These are phyloP conservation scores for Tricholoma matsutake DNA, from an alignment of 768 basidiomycete species.

Conservation along the genomic window DNA sequence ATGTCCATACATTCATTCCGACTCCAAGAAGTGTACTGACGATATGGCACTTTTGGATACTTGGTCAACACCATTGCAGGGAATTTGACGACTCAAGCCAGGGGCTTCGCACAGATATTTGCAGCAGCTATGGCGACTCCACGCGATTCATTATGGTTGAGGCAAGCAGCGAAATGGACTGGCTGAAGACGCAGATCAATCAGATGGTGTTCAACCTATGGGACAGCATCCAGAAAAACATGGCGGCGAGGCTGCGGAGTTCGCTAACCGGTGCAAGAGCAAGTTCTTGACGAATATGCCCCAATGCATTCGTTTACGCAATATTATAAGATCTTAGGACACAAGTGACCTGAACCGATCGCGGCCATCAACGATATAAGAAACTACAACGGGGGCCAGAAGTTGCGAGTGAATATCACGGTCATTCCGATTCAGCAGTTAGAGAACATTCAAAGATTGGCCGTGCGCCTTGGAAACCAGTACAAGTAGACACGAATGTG, in stretches of 20 bases:
- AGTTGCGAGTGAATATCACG: no score
- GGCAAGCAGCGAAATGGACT: slow-evolving; percentile 98
- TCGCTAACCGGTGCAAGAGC: no score
- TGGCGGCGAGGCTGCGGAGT: slow-evolving; percentile 96
- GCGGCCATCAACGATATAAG: no score
- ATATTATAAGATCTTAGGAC: no score
- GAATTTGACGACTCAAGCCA: slow-evolving; percentile 93
- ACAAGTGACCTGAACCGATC: no score
- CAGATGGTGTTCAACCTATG: slow-evolving; percentile 99
- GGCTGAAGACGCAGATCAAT: slow-evolving; percentile 97
- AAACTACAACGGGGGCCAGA: no score
- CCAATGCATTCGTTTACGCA: no score
- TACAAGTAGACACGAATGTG: no score
- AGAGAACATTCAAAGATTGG: no score
- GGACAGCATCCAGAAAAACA: slow-evolving; percentile 98
- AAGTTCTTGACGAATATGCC: slow-evolving; percentile 99
- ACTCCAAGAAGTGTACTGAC: neutral
- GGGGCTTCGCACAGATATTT: slow-evolving; percentile 98
- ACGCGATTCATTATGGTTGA: slow-evolving; percentile 99
- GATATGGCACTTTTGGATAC: slow-evolving; percentile 43
- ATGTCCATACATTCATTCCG: slow-evolving; percentile 72
- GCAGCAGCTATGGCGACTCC: slow-evolving; percentile 99
- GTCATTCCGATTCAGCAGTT: no score
- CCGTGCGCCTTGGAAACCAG: no score
- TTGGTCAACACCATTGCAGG: slow-evolving; percentile 98